Base-by-base conservation (phyloP, 805 yeast genomes). In the Saturnispora diversa region DNA sequence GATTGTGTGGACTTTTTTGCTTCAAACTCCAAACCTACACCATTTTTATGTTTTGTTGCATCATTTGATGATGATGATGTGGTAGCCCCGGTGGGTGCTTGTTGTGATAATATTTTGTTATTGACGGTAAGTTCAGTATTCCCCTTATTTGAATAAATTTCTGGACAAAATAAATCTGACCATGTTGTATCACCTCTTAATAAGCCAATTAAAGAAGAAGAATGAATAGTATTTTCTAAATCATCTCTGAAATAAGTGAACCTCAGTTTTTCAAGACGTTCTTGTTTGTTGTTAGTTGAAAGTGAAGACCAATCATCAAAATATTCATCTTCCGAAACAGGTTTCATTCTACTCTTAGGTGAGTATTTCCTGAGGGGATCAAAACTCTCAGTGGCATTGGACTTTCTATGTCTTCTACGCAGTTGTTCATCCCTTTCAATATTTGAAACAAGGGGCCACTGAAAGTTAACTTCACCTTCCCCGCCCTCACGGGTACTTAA, bases 211-310 rank as follows among this genome's bases (percentile, higher is more conserved):
- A 88, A 80, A 5, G 84, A 80, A 2, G 95, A 86, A 0, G 96
- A 77, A 59, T 88, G 97, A 19, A 88, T 75, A 0, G 97, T 88
- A n/a, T 86, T 77, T 12, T 80, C 83, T 49, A 90, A 60, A 53
- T 86, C 94, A 48, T 87, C 95, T 49, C 97, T 70, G 61, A 92
- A 90, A 55, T 90, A 90, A 0, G 97, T 86, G 64, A 84, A 90
- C 47, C 97, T 68, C 56, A 77, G 78, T 45, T 75, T 75, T 43
- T 72, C 76, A 34, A 56, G 40, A 36, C 50, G 53, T 16, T 46
- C 48, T 26, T 49, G 51, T 21, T 44, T 39, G 32, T 39, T 39
- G 12, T 39, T 39, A 5, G 42, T 39, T 24, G 42, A 39, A 25
- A 39, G 32, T 19, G 42, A 39, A n/a, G 42, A 39, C 42, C 42